Evolutionary conservation across 257 asterid species (phyloP).

Genomic region (Eustoma russellianum): DNA sequence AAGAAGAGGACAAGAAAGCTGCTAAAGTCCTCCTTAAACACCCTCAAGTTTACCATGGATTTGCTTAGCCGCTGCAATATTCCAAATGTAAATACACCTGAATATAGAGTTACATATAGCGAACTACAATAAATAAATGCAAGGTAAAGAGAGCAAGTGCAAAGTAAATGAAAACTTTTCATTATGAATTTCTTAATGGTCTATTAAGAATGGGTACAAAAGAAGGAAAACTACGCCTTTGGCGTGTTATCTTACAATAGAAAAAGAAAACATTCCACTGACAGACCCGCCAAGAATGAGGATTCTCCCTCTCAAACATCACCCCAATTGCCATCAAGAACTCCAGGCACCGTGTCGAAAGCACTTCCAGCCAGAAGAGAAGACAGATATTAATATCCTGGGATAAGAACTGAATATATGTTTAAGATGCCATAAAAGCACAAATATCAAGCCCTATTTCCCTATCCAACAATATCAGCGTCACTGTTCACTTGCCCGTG

Average conservation of each 20-base stretch:
- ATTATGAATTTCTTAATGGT: conserved; percentile 36
- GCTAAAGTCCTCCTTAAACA: not conserved
- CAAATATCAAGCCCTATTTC: conserved; percentile 59
- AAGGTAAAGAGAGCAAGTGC: conserved; percentile 9
- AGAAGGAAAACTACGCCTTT: conserved; percentile 48
- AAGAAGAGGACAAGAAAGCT: not conserved
- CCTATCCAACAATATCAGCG: conserved; percentile 70
- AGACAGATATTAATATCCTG: conserved; percentile 57
- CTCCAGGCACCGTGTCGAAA: conserved; percentile 36
- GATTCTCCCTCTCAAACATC: conserved; percentile 41
- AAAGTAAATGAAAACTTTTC: conserved; percentile 15
- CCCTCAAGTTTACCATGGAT: too few species aligned
- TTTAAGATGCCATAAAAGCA: conserved; percentile 44
- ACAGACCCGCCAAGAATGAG: conserved; percentile 68
- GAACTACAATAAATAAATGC: conserved; percentile 14
- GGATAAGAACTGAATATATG: conserved; percentile 52
- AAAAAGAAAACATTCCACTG: conserved; percentile 90
- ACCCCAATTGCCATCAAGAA: conserved; percentile 42
- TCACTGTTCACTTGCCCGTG: conserved; percentile 95
- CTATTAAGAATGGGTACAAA: conserved; percentile 58
- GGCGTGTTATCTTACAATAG: conserved; percentile 95
- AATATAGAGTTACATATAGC: conserved; percentile 25
- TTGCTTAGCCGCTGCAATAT: too few species aligned
- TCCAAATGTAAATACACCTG: conserved; percentile 15
- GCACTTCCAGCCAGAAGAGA: conserved; percentile 51